A percentile compares a stretch with the other conserved stretches of the same genome.
Conservation (phyloP, 805 yeast genomes). For the Pachysolen tannophilus region DNA sequence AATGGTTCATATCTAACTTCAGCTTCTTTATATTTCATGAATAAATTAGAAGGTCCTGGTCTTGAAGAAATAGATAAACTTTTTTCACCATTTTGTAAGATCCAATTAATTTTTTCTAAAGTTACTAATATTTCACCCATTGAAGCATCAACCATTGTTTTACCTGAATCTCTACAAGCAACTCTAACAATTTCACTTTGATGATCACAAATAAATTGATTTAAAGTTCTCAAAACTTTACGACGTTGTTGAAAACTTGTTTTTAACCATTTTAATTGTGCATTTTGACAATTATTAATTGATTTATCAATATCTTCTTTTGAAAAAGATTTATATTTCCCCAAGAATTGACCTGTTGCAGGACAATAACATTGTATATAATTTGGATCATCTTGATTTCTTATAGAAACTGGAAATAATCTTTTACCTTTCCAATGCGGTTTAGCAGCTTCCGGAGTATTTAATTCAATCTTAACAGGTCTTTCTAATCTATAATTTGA, state of each 20-base stretch:
- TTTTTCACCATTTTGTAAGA: conserved; percentile 70
- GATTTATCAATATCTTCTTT: conserved; percentile 62
- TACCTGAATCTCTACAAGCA: conserved; percentile 95
- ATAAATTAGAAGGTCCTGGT: conserved; percentile 79
- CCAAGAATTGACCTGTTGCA: conserved; percentile 88
- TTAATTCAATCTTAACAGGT: conserved; percentile 40
- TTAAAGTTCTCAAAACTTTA: conserved; percentile 61
- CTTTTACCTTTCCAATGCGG: conserved; percentile 92
- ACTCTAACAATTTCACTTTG: conserved; percentile 85
- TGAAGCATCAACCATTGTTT: conserved; percentile 91
- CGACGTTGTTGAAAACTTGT: conserved; percentile 62
- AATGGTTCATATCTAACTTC: conserved; percentile 92
- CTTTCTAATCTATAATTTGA: conserved; percentile 14
- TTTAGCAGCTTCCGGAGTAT: conserved; percentile 68
- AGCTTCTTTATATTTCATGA: conserved; percentile 87
- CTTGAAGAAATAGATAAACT: conserved; percentile 65
- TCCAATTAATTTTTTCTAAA: conserved; percentile 88
- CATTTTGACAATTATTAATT: conserved; percentile 42
- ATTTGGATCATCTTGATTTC: conserved; percentile 53
- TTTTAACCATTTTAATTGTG: conserved; percentile 43
- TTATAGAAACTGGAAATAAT: conserved; percentile 53
- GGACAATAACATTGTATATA: conserved; percentile 86
- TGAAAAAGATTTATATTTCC: conserved; percentile 58
- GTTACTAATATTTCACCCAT: conserved; percentile 97
- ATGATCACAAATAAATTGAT: conserved; percentile 64